Evolutionary conservation across 306 rosid species (phyloP).

Genomic region (Malus sieversii): DNA sequence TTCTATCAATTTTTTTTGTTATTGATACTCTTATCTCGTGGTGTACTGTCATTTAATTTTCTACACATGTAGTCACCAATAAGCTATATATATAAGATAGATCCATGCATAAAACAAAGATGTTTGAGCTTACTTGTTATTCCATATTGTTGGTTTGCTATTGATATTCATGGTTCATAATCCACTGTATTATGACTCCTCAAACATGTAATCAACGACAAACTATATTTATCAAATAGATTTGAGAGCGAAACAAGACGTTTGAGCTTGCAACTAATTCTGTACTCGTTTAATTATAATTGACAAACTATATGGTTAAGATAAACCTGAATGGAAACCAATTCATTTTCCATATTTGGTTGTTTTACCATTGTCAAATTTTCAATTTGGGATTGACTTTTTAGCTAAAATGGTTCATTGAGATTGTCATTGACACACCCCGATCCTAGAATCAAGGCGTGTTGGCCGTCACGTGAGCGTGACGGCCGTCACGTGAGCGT

Average conservation of each 20-base stretch:
- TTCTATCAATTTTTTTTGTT: background rate
- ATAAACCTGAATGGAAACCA: too few relatives aligned
- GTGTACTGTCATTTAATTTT: background rate
- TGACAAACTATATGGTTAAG: too few relatives aligned
- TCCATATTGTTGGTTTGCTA: background rate
- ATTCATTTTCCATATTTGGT: too few relatives aligned
- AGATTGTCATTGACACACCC: too few relatives aligned
- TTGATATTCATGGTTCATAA: background rate
- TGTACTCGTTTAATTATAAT: too few relatives aligned
- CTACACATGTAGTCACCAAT: background rate
- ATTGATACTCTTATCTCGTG: background rate
- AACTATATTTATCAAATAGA: background rate
- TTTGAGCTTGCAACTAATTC: background rate
- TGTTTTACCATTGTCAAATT: background rate
- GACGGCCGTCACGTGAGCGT: too few relatives aligned
- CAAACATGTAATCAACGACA: background rate
- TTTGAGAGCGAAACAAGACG: background rate
- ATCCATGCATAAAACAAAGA: background rate
- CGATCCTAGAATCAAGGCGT: too few relatives aligned
- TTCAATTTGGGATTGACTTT: background rate
- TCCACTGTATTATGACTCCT: background rate
- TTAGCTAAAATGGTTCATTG: too few relatives aligned
- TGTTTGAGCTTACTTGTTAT: background rate
- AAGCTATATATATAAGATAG: background rate
- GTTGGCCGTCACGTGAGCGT: too few relatives aligned